Evolutionary conservation across 2,329 filamentous ascomycete genomes (phyloP).

Genomic region (Cercospora zeae-maydis): DNA sequence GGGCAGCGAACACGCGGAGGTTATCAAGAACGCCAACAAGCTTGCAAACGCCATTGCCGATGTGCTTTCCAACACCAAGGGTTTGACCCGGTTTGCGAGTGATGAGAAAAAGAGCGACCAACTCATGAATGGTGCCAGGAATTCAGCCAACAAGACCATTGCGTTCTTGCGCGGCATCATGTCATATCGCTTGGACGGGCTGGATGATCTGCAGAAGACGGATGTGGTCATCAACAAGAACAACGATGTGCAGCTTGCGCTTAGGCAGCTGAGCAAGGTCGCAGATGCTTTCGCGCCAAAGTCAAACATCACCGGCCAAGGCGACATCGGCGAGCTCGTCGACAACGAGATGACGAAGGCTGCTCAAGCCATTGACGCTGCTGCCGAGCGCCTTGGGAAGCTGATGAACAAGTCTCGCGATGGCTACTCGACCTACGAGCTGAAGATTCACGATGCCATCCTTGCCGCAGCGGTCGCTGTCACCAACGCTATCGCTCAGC

Average conservation of each 20-base stretch:
- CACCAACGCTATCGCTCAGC: constrained; percentile 85
- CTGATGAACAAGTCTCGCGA: constrained; percentile 96
- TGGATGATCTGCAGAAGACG: constrained; percentile 88
- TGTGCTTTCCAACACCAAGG: constrained; percentile 94
- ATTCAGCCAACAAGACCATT: constrained; percentile 81
- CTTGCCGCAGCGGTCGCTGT: constrained; percentile 89
- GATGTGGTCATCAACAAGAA: constrained; percentile 98
- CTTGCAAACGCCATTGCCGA: constrained; percentile 90
- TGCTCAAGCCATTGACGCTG: constrained; percentile 90
- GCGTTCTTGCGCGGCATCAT: constrained; percentile 93
- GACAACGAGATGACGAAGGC: constrained; percentile 89
- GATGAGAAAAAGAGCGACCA: constrained; percentile 93
- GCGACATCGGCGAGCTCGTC: constrained; percentile 88
- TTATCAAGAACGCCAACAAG: constrained; percentile 87
- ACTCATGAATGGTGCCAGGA: constrained; percentile 74
- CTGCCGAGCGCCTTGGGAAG: constrained; percentile 82
- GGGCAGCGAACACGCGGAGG: constrained; percentile 72
- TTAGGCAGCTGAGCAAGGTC: constrained; percentile 90
- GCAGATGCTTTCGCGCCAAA: constrained; percentile 89
- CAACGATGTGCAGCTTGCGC: constrained; percentile 88
- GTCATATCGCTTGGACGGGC: constrained; percentile 86
- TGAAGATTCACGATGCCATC: constrained; percentile 93
- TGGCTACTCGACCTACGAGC: constrained; percentile 90
- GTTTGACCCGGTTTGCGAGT: constrained; percentile 83
- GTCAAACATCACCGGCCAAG: constrained; percentile 73